Base-by-base conservation (phyloP, 2,329 filamentous ascomycete species). In the Geosmithia morbida region DNA sequence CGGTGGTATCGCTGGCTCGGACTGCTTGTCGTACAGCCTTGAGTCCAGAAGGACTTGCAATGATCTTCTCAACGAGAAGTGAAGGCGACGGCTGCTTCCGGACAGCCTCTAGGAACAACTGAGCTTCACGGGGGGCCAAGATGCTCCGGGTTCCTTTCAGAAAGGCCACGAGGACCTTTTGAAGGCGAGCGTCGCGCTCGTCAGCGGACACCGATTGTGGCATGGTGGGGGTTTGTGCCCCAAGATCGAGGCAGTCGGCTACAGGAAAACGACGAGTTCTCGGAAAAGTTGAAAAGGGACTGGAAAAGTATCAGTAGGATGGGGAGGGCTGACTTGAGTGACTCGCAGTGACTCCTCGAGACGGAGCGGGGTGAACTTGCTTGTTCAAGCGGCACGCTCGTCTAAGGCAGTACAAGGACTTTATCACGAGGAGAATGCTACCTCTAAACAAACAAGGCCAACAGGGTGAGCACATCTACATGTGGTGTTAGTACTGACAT, bases 31-130 rank as follows among this genome's bases (percentile, higher is more conserved):
- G 52, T 4, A 62, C 16, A 2, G 56, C 54, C 3, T 49, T 26
- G 11, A 61, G 44, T 0, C 54, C 60, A 3, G 46, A 10, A 2
- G 51, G 22, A 42, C 49, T 56, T 1, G 55, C 53, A 18, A 57
- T 50, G 11, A 64, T 45, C 2, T 50, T 48, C 40, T 64, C 61
- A 2, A 64, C 50, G 13, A 52, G 60, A n/a, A 50, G 50, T 3
- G 51, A 47, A 2, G 59, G 49, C 0, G 51, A 46, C 6, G 51
- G 43, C 13, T 54, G 49, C 2, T 44, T 39, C 6, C 51, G 53
- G 6, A 52, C 49, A 2, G 57, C 57, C 29, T 60, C 52, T 1
- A 62, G 41, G 29, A 60, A 64, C 7, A 59, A 46, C 7, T 51
- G 52, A 1, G 60, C 60, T 14, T 56, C 53, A 3, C 48, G 44